Evolutionary conservation across 2,329 filamentous ascomycete genomes (phyloP), one percentile per base, ranked within the genome.

Genomic region (Byssochlamys sp.): DNA sequence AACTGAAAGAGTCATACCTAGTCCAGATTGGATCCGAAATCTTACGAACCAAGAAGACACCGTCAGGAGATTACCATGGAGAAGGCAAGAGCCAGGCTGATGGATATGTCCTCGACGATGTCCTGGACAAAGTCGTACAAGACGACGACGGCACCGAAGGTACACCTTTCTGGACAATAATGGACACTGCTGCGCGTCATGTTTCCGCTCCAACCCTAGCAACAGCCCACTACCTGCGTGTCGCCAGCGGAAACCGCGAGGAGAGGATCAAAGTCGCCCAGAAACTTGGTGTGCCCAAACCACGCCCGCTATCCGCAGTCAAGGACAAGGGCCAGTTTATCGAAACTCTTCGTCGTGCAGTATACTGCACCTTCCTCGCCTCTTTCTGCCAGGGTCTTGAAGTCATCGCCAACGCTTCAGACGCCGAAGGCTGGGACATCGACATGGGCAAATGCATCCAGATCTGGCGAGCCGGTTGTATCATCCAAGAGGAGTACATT

Each of bases 41-140:
- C 50, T 82, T 81, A 61, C 74, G 75, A 45, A 79, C 77, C 10
- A 80, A 77, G 64, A 78, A 80, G 61, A 73, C 75, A 0, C 64
- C 68, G 0, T 28, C 70, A 2, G 68, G 71, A 1, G 72, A 73
- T 53, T 59, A 65, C 2, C 63, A 65, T 19, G 71, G 71, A 4
- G 70, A 74, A 59, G 70, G 66, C 2, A 62, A 64, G 11, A 66
- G 68, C 45, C 59, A 61, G 0, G 67, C 75, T 3, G 71, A 72
- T 11, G 68, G 75, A 55, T 78, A 81, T 35, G 80, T 88, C 0
- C 75, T 89, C 1, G 79, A 81, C 28, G 76, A 82, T 24, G 80
- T 89, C 1, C 78, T 84, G 55, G 86, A 89, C 69, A 88, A 88
- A 66, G 85, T 89, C 0, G 85, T 88, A 0, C 85, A 89, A 69